Conservation (phyloP, 208 protist genomes). For the Crithidia thermophila region DNA sequence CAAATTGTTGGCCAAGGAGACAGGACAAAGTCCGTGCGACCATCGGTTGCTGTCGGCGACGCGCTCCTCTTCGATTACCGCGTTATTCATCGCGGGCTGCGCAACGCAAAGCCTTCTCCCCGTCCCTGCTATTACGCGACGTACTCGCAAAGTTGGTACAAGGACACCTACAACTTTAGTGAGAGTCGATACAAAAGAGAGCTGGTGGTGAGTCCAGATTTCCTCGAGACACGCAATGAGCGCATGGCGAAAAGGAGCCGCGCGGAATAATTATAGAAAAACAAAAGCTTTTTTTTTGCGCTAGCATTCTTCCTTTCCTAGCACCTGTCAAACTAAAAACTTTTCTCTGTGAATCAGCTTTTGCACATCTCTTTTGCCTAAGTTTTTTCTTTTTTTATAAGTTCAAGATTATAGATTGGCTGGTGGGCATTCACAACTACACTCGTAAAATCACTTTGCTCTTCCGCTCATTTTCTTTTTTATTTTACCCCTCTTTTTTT, state of each 20-base stretch:
- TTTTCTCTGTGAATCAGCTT: conserved; percentile 6
- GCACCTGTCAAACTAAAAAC: too few species aligned
- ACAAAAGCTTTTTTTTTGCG: conserved; percentile 1
- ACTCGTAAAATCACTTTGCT: conserved; percentile 12
- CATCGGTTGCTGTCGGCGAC: conserved; percentile 40
- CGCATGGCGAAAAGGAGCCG: conserved; percentile 21
- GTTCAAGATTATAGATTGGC: too few species aligned
- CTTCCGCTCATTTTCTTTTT: conserved; percentile 2
- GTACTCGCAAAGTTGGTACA: conserved; percentile 58
- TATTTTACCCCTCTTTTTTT: background rate
- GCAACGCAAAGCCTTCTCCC: conserved; percentile 36
- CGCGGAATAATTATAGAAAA: background rate
- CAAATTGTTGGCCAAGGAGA: conserved; percentile 23
- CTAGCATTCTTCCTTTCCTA: too few species aligned
- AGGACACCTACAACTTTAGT: conserved; percentile 70
- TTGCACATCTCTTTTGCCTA: background rate
- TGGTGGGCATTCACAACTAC: too few species aligned
- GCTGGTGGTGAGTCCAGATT: conserved; percentile 24
- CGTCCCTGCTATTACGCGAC: conserved; percentile 73
- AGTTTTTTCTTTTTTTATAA: background rate
- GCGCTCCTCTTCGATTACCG: conserved; percentile 72
- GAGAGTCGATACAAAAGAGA: conserved; percentile 38
- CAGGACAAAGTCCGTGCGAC: conserved; percentile 30
- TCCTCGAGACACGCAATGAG: conserved; percentile 24
- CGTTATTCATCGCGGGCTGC: conserved; percentile 57